These are phyloP conservation scores for Auricularia sp. DNA, from an alignment of 768 basidiomycete species.

Conservation along the genomic window DNA sequence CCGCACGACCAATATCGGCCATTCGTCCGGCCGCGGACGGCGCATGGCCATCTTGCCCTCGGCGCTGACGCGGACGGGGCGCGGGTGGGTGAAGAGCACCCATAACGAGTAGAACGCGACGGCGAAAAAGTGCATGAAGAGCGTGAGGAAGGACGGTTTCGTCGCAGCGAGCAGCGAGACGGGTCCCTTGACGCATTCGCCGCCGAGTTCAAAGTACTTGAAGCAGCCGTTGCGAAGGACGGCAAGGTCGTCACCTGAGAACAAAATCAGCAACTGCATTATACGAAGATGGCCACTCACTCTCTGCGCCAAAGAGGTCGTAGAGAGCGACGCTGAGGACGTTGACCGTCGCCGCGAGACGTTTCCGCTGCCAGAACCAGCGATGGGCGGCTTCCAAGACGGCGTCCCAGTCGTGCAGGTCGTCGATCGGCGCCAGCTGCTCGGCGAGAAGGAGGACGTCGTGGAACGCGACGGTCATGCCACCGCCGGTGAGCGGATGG, in stretches of 20 bases:
- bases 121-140: constrained; percentile 68
- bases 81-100: constrained; percentile 68
- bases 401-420: constrained; percentile 40
- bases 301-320: constrained; percentile 85
- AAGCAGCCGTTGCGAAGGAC: constrained; percentile 81
- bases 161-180: constrained; percentile 80
- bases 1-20: constrained; percentile 56
- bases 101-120: constrained; percentile 95
- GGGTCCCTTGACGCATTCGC: constrained; percentile 79
- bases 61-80: constrained; percentile 17
- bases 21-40: constrained; percentile 45
- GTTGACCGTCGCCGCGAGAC: constrained; percentile 77
- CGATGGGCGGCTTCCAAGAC: constrained; percentile 29
- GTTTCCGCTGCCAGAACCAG: constrained; percentile 87
- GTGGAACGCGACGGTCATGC: constrained; percentile 92
- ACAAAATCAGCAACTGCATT: constrained; percentile 3
- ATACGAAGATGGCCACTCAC: constrained; percentile 20
- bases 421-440: constrained; percentile 40
- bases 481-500: constrained; percentile 88
- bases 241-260: constrained; percentile 46
- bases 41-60: constrained; percentile 30
- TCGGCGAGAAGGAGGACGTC: constrained; percentile 70
- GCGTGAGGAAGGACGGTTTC: constrained; percentile 27
- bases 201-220: constrained; percentile 93
- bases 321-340: constrained; percentile 89